Base-by-base conservation (phyloP, 768 basidiomycete genomes). In the Leccinum arenicola region DNA sequence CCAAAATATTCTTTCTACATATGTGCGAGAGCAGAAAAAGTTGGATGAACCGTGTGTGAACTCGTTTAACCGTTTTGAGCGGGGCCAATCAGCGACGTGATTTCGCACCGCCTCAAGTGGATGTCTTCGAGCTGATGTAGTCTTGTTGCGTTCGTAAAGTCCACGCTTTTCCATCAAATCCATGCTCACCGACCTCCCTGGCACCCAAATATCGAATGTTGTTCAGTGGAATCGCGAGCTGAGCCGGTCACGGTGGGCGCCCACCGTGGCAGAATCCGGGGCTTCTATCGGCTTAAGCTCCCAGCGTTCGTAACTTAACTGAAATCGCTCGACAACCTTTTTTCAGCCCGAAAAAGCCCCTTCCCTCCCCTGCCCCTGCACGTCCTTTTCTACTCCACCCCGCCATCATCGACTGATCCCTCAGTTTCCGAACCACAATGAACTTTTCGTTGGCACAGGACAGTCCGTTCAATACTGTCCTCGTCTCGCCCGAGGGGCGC, bases 191-290 rank as follows among this genome's bases (percentile, higher is more conserved):
- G 49, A 58, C 55, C 56, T 62, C 57, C 45, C 35, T 48, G 38
- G 31, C 60, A 25, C 52, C 14, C 11, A 9, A 29, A 21, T 47
- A 27, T 50, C 11, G 57, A 48, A 54, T 52, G 52, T 29, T n/a
- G 45, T 21, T 54, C 43, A 43, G 19, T 10, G 19, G 57, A 58
- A 57, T 51, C 36, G 50, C 54, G 27, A 58, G 21, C 50, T 58
- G 61, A 49, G 57, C 56, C 33, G 45, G 27, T 29, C 27, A 29
- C 27, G 8, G 57, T n/a, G 56, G 64, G 63, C 70, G 72, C 70
- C 50, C 68, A 68, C 19, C 71, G 73, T 74, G 71, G 72, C 67
- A 74, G 64, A 72, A 72, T 68, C 68, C 59, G 62, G 40, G 47
- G 6, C 67, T 74, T 74, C 64, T 67, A 70, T 70, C 61, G 72